Conservation (phyloP, 2,329 filamentous ascomycete species). For the Botrytis fragariae region DNA sequence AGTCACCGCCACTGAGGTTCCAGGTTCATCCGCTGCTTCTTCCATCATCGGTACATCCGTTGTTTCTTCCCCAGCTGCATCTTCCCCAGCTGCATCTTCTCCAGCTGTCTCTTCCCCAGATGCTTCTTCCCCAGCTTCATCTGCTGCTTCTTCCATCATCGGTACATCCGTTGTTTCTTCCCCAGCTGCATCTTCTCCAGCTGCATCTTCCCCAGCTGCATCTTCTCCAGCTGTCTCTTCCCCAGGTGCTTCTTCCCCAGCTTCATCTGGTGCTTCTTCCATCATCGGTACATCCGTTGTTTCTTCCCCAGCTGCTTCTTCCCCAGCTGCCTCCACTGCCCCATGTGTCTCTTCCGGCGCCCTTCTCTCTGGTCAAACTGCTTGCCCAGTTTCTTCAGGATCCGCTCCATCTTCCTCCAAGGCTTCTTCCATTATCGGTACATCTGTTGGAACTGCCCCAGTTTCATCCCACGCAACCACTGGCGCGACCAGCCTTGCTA, state of each 20-base stretch:
- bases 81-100: background rate
- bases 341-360: background rate
- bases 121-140: background rate
- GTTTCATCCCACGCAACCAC: background rate
- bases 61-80: background rate
- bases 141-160: background rate
- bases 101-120: background rate
- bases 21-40: background rate
- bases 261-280: background rate
- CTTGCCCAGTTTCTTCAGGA: background rate
- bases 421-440: background rate
- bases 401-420: background rate
- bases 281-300: background rate
- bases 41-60: background rate
- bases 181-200: background rate
- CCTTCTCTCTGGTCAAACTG: background rate
- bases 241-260: background rate
- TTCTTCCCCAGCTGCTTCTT: background rate
- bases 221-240: background rate
- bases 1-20: slow-evolving; percentile 23
- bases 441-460: background rate
- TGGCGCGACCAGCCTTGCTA: background rate
- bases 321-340: background rate
- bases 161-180: no score
- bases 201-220: background rate